These are phyloP conservation scores for Penicillium griseofulvum DNA, from an alignment of 2,329 filamentous ascomycete species.

Conservation along the genomic window DNA sequence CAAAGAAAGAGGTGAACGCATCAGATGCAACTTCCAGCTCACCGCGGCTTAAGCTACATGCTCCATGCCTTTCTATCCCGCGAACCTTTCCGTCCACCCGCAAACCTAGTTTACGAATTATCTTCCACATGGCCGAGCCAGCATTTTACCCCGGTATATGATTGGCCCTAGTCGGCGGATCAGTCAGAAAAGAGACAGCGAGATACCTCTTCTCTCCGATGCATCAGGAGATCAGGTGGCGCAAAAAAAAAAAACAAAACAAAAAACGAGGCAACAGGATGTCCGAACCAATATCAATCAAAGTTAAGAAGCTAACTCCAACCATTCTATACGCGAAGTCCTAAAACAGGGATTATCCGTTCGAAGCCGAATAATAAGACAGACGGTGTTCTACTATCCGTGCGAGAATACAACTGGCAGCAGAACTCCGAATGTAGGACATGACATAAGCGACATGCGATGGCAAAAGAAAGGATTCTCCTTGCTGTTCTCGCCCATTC, in stretches of 20 bases:
- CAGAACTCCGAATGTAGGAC: slow-evolving; percentile 18
- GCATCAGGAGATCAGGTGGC: slow-evolving; percentile 19
- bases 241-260: neutral
- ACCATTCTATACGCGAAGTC: neutral
- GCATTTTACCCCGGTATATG: neutral
- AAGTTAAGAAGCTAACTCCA: neutral
- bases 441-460: slow-evolving; percentile 23
- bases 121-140: neutral
- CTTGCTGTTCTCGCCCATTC: slow-evolving; percentile 14
- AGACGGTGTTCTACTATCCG: neutral
- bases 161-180: slow-evolving; percentile 11
- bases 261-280: slow-evolving; percentile 10
- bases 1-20: slow-evolving; percentile 4
- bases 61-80: slow-evolving; percentile 10
- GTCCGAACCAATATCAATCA: slow-evolving; percentile 15
- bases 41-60: slow-evolving; percentile 11
- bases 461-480: slow-evolving; percentile 12
- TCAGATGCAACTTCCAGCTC: slow-evolving; percentile 7
- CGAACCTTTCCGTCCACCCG: slow-evolving; percentile 20
- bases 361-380: neutral
- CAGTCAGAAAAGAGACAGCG: slow-evolving; percentile 6
- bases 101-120: slow-evolving; percentile 19
- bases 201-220: slow-evolving; percentile 9
- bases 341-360: slow-evolving; percentile 13
- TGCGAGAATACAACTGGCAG: slow-evolving; percentile 2